Evolutionary conservation across 768 basidiomycete genomes (phyloP), one percentile per base, ranked within the genome.

Genomic region (Mycena galericulata): DNA sequence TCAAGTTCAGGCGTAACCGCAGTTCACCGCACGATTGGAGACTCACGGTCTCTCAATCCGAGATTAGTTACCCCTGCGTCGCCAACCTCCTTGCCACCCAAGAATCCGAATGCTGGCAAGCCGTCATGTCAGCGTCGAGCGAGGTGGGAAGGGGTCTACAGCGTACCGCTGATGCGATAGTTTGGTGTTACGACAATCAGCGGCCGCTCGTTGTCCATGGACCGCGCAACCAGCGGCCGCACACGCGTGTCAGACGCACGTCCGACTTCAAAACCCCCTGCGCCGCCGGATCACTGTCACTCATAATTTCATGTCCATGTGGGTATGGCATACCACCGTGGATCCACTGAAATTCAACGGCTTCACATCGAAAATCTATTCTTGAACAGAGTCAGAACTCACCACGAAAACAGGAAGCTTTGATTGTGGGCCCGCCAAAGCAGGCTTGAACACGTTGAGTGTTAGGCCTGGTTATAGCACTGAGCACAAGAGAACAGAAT

Each of bases 41-140:
- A 59, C 72, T 51, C 32, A 71, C 72, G 72, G 51, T 73, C 72
- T 61, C 67, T 49, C 2, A 69, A 34, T 17, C 70, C 70, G 3
- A 72, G 62, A 53, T 73, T 73, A 27, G 59, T 70, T 14, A 72
- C 46, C 6, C 72, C 70, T 2, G 57, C 62, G 15, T 43, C 57
- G 26, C 12, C 29, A 9, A 66, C 63, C 20, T 73, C 62, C 18
- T 60, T 64, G 10, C 65, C 62, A 12, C 34, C 72, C 40, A 68
- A n/a, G 54, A 65, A 73, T 11, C 72, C 72, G 12, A 61, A 71
- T 8, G 67, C 72, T 72, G 24, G 2, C 4, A 65, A 17, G 10
- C 11, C 47, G 17, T n/a, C 20, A 36, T 26, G 6, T 3, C 11
- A 15, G 4, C n/a, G 24, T 15, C 7, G 45, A 27, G 49, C n/a